Evolutionary conservation across 2,329 filamentous ascomycete species (phyloP).

Genomic region (Phaeophleospora eucalypticola): DNA sequence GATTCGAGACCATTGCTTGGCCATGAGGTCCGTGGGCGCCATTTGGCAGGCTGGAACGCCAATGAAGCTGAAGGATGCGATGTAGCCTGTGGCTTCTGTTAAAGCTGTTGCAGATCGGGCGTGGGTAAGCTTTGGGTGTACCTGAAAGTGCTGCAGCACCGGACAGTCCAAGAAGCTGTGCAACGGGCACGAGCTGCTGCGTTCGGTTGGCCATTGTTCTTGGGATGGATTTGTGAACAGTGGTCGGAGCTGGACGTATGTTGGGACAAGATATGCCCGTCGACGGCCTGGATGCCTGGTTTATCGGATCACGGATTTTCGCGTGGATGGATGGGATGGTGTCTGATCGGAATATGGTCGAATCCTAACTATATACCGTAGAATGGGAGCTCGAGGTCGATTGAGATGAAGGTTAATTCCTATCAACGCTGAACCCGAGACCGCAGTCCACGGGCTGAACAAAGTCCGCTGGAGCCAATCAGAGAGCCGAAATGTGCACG

Average conservation of each 20-base stretch:
- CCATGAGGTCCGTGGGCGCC: slow-evolving; percentile 16
- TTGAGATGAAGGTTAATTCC: too few species aligned
- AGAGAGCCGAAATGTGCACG: neutral
- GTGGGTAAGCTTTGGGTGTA: slow-evolving; percentile 5
- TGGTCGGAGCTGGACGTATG: too few species aligned
- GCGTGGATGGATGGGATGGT: neutral
- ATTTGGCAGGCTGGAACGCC: slow-evolving; percentile 19
- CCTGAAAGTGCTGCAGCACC: slow-evolving; percentile 17
- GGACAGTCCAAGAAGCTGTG: slow-evolving; percentile 16
- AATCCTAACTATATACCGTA: neutral
- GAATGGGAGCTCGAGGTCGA: too few species aligned
- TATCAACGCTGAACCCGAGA: too few species aligned
- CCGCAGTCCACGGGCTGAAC: neutral
- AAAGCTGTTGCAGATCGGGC: neutral
- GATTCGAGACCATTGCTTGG: slow-evolving; percentile 24
- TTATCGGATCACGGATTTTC: neutral
- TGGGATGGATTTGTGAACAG: too few species aligned
- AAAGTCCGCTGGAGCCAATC: neutral
- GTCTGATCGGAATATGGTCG: neutral
- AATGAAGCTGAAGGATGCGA: slow-evolving; percentile 18
- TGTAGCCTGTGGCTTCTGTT: slow-evolving; percentile 12
- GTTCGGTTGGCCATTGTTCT: slow-evolving; percentile 8
- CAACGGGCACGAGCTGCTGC: slow-evolving; percentile 16
- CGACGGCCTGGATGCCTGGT: neutral
- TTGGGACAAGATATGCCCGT: too few species aligned